These are phyloP conservation scores for Stagonosporopsis chrysanthemi DNA, from an alignment of 2,329 filamentous ascomycete species.

Conservation along the genomic window DNA sequence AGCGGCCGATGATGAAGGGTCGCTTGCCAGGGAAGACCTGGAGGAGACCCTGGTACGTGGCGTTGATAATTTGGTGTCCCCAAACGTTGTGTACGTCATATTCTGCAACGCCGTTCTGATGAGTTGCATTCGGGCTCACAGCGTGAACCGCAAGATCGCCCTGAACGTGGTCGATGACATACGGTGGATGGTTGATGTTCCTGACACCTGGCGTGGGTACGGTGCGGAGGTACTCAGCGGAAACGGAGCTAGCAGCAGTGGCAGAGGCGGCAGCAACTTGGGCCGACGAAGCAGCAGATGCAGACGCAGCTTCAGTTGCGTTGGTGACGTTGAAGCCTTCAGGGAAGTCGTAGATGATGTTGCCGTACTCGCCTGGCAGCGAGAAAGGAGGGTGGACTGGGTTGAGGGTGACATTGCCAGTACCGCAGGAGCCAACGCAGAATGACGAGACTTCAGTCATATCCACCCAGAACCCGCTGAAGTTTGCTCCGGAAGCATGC, in stretches of 20 bases:
- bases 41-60: conserved; percentile 76
- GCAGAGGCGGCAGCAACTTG: conserved; percentile 55
- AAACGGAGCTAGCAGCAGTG: conserved; percentile 35
- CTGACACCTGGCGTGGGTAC: conserved; percentile 69
- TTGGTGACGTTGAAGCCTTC: conserved; percentile 76
- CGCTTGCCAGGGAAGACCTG: conserved; percentile 71
- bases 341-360: conserved; percentile 67
- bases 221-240: conserved; percentile 61
- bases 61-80: conserved; percentile 73
- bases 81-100: conserved; percentile 86
- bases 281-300: conserved; percentile 61
- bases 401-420: conserved; percentile 68
- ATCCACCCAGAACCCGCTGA: conserved; percentile 66
- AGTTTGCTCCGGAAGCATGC: conserved; percentile 38
- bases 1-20: conserved; percentile 84
- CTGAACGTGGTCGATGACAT: conserved; percentile 76
- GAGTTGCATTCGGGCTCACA: conserved; percentile 78
- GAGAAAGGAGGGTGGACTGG: conserved; percentile 71
- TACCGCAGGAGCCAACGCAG: conserved; percentile 77
- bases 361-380: conserved; percentile 70
- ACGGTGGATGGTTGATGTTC: conserved; percentile 76
- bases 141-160: conserved; percentile 77
- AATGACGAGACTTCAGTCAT: conserved; percentile 70
- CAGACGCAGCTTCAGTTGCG: conserved; percentile 69
- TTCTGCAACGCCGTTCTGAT: conserved; percentile 74